Conservation (phyloP, 371 early-diverging fungal species). For the Saksenaea oblongispora region DNA sequence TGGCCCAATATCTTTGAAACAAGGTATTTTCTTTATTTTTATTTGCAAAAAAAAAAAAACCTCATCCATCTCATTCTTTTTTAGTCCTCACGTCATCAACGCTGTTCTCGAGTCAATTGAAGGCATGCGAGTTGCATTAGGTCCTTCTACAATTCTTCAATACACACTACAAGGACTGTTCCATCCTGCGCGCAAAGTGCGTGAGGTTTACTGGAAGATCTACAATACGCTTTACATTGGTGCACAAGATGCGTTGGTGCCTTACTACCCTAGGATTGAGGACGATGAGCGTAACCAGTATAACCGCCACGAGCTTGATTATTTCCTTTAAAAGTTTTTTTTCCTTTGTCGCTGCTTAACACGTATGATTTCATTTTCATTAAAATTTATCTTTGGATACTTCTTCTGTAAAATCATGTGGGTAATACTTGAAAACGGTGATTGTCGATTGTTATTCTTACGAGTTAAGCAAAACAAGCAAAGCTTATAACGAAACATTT, state of each 20-base stretch:
- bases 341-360: not conserved
- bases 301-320: slow-evolving; percentile 76
- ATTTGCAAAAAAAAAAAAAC: not conserved
- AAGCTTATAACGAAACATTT: too few species aligned
- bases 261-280: slow-evolving; percentile 89
- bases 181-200: slow-evolving; percentile 96
- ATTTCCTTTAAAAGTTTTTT: slow-evolving; percentile 37
- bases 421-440: too few species aligned
- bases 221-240: slow-evolving; percentile 94
- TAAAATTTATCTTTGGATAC: not conserved
- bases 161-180: slow-evolving; percentile 95
- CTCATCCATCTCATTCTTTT: slow-evolving; percentile 17
- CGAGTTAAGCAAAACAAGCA: too few species aligned
- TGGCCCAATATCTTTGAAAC: slow-evolving; percentile 99
- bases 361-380: too few species aligned
- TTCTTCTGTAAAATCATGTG: not conserved
- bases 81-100: slow-evolving; percentile 93
- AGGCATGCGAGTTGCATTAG: slow-evolving; percentile 88
- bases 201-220: slow-evolving; percentile 97
- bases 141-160: slow-evolving; percentile 81
- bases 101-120: slow-evolving; percentile 98
- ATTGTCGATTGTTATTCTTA: too few species aligned
- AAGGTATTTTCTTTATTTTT: slow-evolving; percentile 30
- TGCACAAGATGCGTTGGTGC: slow-evolving; percentile 89
- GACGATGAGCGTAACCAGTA: slow-evolving; percentile 78